Base-by-base conservation (phyloP, 306 rosid genomes). In the Acacia acuminata region DNA sequence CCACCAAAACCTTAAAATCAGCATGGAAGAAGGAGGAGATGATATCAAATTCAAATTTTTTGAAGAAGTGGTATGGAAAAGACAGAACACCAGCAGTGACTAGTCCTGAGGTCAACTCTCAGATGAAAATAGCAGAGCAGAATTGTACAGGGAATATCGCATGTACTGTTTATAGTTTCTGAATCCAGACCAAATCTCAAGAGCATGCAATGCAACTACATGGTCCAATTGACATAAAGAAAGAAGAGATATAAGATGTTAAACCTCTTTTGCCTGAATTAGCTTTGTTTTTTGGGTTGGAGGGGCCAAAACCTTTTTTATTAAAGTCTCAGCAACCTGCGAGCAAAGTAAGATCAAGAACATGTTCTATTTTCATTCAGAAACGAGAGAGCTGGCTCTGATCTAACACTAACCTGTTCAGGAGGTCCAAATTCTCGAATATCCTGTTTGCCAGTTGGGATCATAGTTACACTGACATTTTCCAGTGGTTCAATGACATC, bases 401-500 rank as follows among this genome's bases (percentile, higher is more conserved):
- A 47, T 47, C 73, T 71, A 50, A 32, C 24, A 80, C 87, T 66
- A 69, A 94, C 99, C 94, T 92, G 84, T 68, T 91, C 75, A 12
- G 98, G 94, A 43, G 98, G 43, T 44, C 99, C 99, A 61, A 96
- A 92, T 56, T 94, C 99, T 82, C 89, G 90, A 82, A 96, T 90
- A 82, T 94, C 92, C 77, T 87, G 89, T 86, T 94, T 96, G 77
- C 69, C 76, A 48, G 99, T 96, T 70, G 92, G 93, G 79, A 91
- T 38, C 83, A 91, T 0, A 77, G 83, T 92, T 48, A 96, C 98
- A 68, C 97, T 96, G 15, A 91, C 99, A 65, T 69, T 96, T 85
- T 96, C 99, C 60, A 96, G 79, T 5, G 98, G 98, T 79, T 94
- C 99, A 32, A 92, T 96, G 75, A 96, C 97, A 85, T 96, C 99